Base-by-base conservation (phyloP, 768 basidiomycete species). In the Lactarius akahatsu region DNA sequence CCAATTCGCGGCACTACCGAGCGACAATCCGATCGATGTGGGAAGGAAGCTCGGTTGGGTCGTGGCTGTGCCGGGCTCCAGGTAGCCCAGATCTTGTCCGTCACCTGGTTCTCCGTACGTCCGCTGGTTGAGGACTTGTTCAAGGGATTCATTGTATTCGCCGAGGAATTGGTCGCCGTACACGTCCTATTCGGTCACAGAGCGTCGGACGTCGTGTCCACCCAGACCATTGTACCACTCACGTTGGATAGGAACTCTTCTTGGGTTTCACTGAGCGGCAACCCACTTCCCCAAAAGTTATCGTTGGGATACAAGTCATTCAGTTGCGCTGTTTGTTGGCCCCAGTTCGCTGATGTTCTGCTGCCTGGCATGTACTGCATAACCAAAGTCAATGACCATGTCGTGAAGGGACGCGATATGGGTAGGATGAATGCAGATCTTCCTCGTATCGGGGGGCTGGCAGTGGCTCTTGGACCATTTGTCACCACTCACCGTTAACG, bases 291-390 rank as follows among this genome's bases (percentile, higher is more conserved):
- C 45, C 57, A 66, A 32, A 54, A 9, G 3, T 26, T 34, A 36
- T 34, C 4, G 9, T 43, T 43, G 40, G 18, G 18, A 26, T 52
- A 20, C 15, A 57, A 13, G 18, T 43, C 30, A 41, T 34, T 38
- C 36, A n/a, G 47, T 50, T 50, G 41, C 16, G 7, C 32, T 20
- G 4, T 41, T n/a, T 10, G 26, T 41, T 50, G 23, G 30, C 20
- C 55, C n/a, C 23, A 26, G 50, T 26, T 58, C 26, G 20, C 9
- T 61, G 56, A 41, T 34, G 11, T n/a, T 59, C 34, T 28, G 38
- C 15, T 36, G 47, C 18, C 11, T 3, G 57, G 8, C 65, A 62
- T 66, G n/a, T 20, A 36, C 65, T 66, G 28, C 30, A 45, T 28
- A 45, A 8, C 18, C n/a, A 15, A 59, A n/a, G 61, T 66, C 40